Evolutionary conservation across 1,284 basidiomycete genomes (phyloP), one percentile per base, ranked within the genome.

Genomic region (Rhizoctonia solani): DNA sequence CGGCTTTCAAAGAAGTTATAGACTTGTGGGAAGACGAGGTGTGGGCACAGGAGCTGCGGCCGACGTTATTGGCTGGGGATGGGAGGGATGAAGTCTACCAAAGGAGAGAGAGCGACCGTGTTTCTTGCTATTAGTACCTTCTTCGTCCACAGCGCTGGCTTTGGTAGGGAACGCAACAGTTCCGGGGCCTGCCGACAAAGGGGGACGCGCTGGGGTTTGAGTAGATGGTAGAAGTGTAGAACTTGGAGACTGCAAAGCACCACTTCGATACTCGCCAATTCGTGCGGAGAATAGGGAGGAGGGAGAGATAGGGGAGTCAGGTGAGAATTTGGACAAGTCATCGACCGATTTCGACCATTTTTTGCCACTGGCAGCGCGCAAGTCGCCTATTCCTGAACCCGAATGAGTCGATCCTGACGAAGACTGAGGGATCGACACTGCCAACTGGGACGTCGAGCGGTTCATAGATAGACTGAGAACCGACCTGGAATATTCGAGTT

Each of bases 291-390:
- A 30, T 8, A 53, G 30, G 27, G 72, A 41, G 52, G 54, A 34
- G 37, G 52, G 58, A 16, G 77, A 61, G 70, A 74, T 70, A 69
- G 75, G 73, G 41, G 79, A 77, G 19, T 72, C 74, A 34, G 72
- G 73, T 5, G 66, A 46, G 52, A 69, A 70, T 44, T 46, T 85
- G 73, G 83, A 82, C 50, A 92, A 81, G 74, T 92, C 90, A 72
- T 92, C 90, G 37, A 85, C 89, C 1, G 89, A 91, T 72, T 81
- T 84, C 13, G 89, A 90, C 89, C 89, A 92, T 11, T 81, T 83
- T 75, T 85, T 87, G 69, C 83, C 81, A 0, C 88, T 87, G 16
- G 89, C 83, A 54, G 76, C 79, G 53, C 88, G 85, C 63, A 92
- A 79, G 76, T 91, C 88, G 14, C 46, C 46, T 5, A 6, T 23